Evolutionary conservation across 129 eudicot species (phyloP).

Genomic region (Lonicera japonica): DNA sequence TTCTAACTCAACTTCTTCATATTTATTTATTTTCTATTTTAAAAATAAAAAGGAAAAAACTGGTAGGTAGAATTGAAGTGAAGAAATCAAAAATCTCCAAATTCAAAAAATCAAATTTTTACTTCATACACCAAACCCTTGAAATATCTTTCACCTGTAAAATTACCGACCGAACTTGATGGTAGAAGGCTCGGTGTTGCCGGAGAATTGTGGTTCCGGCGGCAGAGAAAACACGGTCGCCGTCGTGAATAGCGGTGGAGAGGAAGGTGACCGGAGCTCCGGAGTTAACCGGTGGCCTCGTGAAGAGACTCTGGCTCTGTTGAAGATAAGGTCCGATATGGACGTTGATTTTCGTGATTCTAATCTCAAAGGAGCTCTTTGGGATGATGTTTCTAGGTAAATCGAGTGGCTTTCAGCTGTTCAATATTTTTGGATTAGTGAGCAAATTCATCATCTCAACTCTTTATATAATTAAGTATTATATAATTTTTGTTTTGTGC

Average conservation of each 20-base stretch:
- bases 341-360: slow-evolving; percentile 38
- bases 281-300: slow-evolving; percentile 43
- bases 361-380: slow-evolving; percentile 38
- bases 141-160: slow-evolving; percentile 1
- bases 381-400: slow-evolving; percentile 62
- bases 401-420: not conserved
- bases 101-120: too few relatives aligned
- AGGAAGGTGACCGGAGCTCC: slow-evolving; percentile 21
- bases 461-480: too few relatives aligned
- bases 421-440: not conserved
- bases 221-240: not conserved
- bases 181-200: slow-evolving; percentile 21
- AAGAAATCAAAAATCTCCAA: not conserved
- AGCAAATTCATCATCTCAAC: too few relatives aligned
- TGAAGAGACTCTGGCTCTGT: slow-evolving; percentile 50
- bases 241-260: slow-evolving; percentile 19
- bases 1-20: not conserved
- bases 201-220: slow-evolving; percentile 18
- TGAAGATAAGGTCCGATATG: slow-evolving; percentile 46
- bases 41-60: too few relatives aligned
- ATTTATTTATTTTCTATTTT: too few relatives aligned
- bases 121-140: slow-evolving; percentile 8
- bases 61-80: not conserved
- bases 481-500: too few relatives aligned
- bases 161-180: slow-evolving; percentile 3